Percentiles rank a stretch among this genome's conserved stretches.
These are phyloP conservation scores for Plasmodium cynomolgi DNA, from an alignment of 169 alveolate species.

Conservation along the genomic window DNA sequence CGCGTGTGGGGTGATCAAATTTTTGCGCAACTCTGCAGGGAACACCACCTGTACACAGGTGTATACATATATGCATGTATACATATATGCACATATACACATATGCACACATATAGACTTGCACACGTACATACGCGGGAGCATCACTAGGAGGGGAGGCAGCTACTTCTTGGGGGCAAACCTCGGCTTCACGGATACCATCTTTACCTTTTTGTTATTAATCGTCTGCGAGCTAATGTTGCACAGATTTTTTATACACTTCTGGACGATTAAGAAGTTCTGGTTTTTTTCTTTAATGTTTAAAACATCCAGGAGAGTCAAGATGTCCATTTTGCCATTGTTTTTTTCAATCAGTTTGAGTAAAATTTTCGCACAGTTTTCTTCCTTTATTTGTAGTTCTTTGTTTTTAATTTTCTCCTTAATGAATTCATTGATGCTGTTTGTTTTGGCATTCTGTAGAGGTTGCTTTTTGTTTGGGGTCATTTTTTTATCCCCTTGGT, in stretches of 20 bases:
- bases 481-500: neutral
- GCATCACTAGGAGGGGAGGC: neutral
- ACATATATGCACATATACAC: neutral
- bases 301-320: constrained; percentile 43
- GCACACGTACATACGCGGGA: neutral
- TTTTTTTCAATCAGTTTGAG: constrained; percentile 64
- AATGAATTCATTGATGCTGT: constrained; percentile 38
- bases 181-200: constrained; percentile 58
- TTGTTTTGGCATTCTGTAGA: constrained; percentile 37
- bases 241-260: constrained; percentile 59
- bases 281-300: constrained; percentile 75
- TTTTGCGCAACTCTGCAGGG: neutral
- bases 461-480: constrained; percentile 23
- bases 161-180: constrained; percentile 24
- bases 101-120: neutral
- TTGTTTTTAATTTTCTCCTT: constrained; percentile 71
- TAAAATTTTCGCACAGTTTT: constrained; percentile 69
- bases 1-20: neutral
- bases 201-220: constrained; percentile 64
- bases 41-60: neutral
- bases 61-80: neutral
- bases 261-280: constrained; percentile 50
- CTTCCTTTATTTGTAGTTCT: constrained; percentile 71
- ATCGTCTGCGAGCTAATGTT: constrained; percentile 61
- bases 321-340: constrained; percentile 70